These are phyloP conservation scores for Chlorociboria aeruginascens DNA, from an alignment of 495 filamentous ascomycete species.

Conservation along the genomic window DNA sequence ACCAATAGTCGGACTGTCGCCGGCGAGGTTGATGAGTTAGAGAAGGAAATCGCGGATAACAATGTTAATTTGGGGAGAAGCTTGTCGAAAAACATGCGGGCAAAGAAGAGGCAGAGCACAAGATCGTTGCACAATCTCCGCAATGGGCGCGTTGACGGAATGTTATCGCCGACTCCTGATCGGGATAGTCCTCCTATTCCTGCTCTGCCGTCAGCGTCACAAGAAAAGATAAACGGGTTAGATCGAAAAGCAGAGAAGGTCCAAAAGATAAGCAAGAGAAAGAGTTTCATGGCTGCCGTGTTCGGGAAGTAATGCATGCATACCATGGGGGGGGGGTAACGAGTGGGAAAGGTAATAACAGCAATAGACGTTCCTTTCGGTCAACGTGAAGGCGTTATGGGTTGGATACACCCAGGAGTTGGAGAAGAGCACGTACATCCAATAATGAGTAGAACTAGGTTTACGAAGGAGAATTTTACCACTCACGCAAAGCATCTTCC, in stretches of 20 bases:
- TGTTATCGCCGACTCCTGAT: conserved; percentile 21
- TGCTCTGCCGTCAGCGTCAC: conserved; percentile 12
- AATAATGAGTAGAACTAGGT: too few relatives aligned
- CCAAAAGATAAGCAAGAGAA: conserved; percentile 30
- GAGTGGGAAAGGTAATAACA: background rate
- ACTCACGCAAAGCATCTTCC: too few relatives aligned
- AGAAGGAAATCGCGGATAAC: conserved; percentile 28
- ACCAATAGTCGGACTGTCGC: conserved; percentile 55
- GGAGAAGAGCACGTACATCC: too few relatives aligned
- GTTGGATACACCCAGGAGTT: too few relatives aligned
- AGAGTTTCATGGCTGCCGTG: conserved; percentile 37
- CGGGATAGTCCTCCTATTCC: conserved; percentile 5
- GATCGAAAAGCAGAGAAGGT: conserved; percentile 24
- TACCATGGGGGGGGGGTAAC: background rate
- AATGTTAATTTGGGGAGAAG: conserved; percentile 2
- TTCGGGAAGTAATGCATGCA: conserved; percentile 31
- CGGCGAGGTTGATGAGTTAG: conserved; percentile 52
- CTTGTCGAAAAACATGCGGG: background rate
- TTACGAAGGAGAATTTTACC: too few relatives aligned
- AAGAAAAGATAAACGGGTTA: conserved; percentile 14
- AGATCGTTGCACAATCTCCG: conserved; percentile 14
- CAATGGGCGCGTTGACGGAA: conserved; percentile 3
- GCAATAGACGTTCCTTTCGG: background rate
- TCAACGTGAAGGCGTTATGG: background rate
- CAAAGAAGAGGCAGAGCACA: conserved; percentile 23